These are phyloP conservation scores for Nicotiana paniculata DNA, from an alignment of 257 asterid species.

Conservation along the genomic window DNA sequence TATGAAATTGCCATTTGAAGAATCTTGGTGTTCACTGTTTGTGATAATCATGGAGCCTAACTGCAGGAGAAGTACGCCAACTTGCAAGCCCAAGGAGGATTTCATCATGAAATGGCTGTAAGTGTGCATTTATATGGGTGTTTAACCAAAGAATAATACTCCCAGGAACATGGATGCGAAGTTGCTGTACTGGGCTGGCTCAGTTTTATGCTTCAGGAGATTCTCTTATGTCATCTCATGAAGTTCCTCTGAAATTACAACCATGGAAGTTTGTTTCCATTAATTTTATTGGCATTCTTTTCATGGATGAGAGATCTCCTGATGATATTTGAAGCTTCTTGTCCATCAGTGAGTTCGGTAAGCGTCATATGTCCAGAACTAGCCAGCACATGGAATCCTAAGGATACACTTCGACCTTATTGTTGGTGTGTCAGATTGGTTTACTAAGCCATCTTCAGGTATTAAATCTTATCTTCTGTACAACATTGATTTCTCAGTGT, in stretches of 20 bases:
- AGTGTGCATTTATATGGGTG: conserved; percentile 16
- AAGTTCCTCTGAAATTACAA: conserved; percentile 4
- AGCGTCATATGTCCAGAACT: background rate
- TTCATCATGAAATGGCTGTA: background rate
- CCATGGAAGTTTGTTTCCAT: conserved; percentile 1
- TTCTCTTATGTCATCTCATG: conserved; percentile 7
- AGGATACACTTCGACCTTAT: background rate
- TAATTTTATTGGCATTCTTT: background rate
- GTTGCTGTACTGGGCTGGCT: conserved; percentile 8
- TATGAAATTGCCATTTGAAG: conserved; percentile 1
- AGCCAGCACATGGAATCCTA: background rate
- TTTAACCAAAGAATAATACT: conserved; percentile 16
- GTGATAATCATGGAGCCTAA: background rate
- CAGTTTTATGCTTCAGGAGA: conserved; percentile 14
- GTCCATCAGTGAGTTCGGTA: background rate
- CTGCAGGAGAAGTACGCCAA: background rate
- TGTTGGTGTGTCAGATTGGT: conserved; percentile 4
- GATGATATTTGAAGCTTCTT: background rate
- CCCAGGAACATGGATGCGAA: conserved; percentile 8
- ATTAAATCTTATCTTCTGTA: background rate
- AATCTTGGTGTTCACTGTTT: conserved; percentile 11
- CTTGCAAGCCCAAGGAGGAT: background rate
- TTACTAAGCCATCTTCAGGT: conserved; percentile 3
- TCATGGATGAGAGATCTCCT: background rate
- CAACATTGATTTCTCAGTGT: background rate